These are phyloP conservation scores for Geosmithia flava DNA, from an alignment of 2,329 filamentous ascomycete species.

Conservation along the genomic window DNA sequence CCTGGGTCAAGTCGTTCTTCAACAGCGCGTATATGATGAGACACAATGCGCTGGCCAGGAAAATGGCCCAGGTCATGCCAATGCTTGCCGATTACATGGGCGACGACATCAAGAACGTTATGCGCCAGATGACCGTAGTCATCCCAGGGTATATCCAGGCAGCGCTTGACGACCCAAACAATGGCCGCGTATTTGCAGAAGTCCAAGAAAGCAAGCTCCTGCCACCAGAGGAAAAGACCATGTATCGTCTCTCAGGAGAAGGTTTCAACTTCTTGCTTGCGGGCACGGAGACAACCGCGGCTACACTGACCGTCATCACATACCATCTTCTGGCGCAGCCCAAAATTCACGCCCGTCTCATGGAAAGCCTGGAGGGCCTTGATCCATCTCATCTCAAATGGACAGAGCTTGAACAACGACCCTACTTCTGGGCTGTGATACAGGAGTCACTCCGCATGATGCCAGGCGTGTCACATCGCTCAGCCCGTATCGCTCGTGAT, in stretches of 20 bases:
- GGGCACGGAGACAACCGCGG: constrained; percentile 22
- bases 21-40: constrained; percentile 19
- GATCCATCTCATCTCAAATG: constrained; percentile 8
- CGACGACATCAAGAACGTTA: constrained; percentile 11
- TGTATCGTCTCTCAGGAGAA: constrained; percentile 21
- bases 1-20: constrained; percentile 18
- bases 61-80: constrained; percentile 10
- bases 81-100: constrained; percentile 11
- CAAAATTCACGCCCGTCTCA: constrained; percentile 8
- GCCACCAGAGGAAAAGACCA: constrained; percentile 18
- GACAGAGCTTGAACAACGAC: constrained; percentile 13
- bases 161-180: constrained; percentile 8
- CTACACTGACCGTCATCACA: constrained; percentile 10
- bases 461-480: constrained; percentile 14
- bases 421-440: constrained; percentile 15
- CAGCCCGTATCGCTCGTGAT: constrained; percentile 9
- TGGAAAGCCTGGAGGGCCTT: constrained; percentile 8
- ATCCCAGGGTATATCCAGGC: constrained; percentile 12
- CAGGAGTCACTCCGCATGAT: constrained; percentile 15
- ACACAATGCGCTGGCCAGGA: constrained; percentile 14
- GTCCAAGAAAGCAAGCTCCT: constrained; percentile 10
- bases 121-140: constrained; percentile 12
- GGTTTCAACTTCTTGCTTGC: constrained; percentile 21
- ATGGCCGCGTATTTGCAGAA: constrained; percentile 13
- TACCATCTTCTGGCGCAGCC: constrained; percentile 12